Percentiles rank a stretch among this genome's conserved stretches.
Evolutionary conservation across 768 basidiomycete genomes (phyloP).

Genomic region (Termitomyces titanicus): DNA sequence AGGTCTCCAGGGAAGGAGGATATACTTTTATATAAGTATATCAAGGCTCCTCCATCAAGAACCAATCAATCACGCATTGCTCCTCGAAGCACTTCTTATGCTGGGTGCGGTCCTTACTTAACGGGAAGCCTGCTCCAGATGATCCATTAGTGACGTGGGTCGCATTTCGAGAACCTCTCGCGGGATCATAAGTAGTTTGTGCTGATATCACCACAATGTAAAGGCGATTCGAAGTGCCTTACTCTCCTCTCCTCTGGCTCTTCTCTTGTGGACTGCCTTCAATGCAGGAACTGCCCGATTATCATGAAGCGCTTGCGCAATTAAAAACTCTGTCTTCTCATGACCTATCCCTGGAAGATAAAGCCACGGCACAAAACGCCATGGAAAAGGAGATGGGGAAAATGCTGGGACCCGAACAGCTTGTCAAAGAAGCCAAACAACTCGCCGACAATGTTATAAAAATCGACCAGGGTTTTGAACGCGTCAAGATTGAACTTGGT

Average conservation of each 20-base stretch:
- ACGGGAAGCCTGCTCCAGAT: background rate
- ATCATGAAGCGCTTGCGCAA: background rate
- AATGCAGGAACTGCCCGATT: background rate
- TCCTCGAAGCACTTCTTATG: background rate
- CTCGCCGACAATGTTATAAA: conserved; percentile 8
- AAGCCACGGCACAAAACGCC: background rate
- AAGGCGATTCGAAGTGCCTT: background rate
- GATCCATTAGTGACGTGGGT: background rate
- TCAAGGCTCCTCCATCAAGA: background rate
- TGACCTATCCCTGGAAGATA: background rate
- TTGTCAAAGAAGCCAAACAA: conserved; percentile 4
- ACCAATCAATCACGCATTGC: background rate
- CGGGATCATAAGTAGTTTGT: background rate
- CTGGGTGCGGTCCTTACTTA: background rate
- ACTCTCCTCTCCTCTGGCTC: background rate
- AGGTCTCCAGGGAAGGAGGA: background rate
- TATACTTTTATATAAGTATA: background rate
- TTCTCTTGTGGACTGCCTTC: background rate
- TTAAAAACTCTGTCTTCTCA: background rate
- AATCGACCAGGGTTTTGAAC: conserved; percentile 13
- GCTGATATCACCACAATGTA: background rate
- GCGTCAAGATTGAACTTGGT: conserved; percentile 7
- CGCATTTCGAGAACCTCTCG: background rate
- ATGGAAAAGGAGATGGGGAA: conserved; percentile 1
- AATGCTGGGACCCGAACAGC: background rate